Percentiles rank a stretch among this genome's conserved stretches.
Conservation (phyloP, 2,329 filamentous ascomycete genomes). For the Pyricularia grisea region DNA sequence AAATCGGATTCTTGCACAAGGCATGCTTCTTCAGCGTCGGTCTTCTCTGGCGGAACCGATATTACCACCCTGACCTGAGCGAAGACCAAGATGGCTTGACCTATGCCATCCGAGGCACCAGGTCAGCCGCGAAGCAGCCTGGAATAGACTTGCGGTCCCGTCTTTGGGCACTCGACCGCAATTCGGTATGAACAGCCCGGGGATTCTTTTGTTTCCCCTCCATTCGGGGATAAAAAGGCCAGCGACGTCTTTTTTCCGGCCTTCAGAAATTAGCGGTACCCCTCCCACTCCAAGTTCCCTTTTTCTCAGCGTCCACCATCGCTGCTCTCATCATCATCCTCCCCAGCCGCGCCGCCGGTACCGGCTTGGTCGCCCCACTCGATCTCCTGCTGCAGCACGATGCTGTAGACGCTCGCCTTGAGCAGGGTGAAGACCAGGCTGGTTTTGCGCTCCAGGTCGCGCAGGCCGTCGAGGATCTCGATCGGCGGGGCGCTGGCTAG, state of each 20-base stretch:
- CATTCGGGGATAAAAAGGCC: neutral
- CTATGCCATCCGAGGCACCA: neutral
- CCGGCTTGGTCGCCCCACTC: constrained; percentile 49
- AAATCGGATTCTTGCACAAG: too few species aligned
- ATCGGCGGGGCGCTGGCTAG: constrained; percentile 64
- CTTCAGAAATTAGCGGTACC: neutral
- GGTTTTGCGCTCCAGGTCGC: constrained; percentile 88
- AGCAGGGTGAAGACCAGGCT: constrained; percentile 89
- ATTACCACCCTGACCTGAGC: neutral
- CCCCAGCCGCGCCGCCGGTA: neutral
- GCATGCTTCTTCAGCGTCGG: neutral
- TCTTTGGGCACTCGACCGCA: neutral
- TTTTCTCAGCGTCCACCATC: neutral
- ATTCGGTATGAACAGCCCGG: neutral
- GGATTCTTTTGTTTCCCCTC: neutral
- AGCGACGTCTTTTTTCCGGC: neutral
- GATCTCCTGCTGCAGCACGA: constrained; percentile 96
- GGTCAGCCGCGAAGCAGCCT: neutral
- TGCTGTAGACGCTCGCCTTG: constrained; percentile 97
- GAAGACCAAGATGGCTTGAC: neutral
- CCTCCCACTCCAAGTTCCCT: neutral
- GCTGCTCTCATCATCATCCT: neutral
- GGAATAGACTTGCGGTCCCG: neutral
- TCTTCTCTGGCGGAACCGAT: neutral
- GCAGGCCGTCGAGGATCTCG: constrained; percentile 75